Percentiles rank a stretch among this genome's conserved stretches.
Conservation (phyloP, 2,329 filamentous ascomycete species). For the Elsinoe ampelina region DNA sequence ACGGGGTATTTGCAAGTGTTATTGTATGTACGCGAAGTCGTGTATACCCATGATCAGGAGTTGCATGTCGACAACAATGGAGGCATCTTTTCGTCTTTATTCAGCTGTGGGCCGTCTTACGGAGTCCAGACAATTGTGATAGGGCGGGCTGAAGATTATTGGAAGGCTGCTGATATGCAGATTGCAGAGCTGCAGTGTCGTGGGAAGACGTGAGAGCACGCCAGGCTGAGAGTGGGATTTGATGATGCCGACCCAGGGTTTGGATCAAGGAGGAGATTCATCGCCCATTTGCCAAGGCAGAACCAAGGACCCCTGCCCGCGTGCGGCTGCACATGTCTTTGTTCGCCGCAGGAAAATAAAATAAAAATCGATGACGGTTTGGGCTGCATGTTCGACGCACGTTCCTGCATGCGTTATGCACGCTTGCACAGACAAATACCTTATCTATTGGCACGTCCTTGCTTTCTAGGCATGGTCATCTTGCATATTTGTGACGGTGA, state of each 20-base stretch:
- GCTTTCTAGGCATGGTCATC: not conserved
- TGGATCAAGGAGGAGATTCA: not conserved
- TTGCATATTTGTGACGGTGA: not conserved
- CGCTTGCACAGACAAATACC: not conserved
- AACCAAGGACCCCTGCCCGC: not conserved
- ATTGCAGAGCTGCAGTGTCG: not conserved
- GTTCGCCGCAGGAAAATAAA: not conserved
- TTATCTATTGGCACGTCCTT: not conserved
- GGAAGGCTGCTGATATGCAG: not conserved
- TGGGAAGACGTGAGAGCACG: not conserved
- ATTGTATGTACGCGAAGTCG: not conserved
- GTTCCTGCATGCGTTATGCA: constrained; percentile 2
- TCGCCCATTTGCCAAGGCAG: constrained; percentile 3
- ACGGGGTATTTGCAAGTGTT: not conserved
- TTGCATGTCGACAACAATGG: not conserved
- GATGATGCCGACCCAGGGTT: not conserved
- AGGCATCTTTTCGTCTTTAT: not conserved
- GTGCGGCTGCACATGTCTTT: constrained; percentile 7
- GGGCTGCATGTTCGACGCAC: not conserved
- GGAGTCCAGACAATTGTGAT: not conserved
- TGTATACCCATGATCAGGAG: not conserved
- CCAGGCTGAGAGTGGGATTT: not conserved
- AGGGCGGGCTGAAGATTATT: not conserved
- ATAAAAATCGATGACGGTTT: not conserved
- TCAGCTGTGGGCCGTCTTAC: not conserved